Conservation (phyloP, 2,329 filamentous ascomycete species). For the Arthrobotrys conoides region DNA sequence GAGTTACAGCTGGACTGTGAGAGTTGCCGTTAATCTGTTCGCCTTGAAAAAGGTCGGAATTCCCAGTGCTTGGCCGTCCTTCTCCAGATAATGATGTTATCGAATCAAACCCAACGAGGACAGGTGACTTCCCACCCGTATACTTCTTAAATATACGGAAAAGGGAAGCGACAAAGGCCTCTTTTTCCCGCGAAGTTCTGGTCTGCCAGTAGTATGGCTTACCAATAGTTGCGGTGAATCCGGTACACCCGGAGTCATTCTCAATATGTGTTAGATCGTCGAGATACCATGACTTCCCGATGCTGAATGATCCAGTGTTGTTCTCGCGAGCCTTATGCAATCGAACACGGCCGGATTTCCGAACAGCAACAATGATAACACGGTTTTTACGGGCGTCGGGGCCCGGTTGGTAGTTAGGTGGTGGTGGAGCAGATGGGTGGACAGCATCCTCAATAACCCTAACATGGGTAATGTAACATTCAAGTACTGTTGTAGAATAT, state of each 20-base stretch:
- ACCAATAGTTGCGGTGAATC: conserved; percentile 88
- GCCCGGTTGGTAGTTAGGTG: conserved; percentile 78
- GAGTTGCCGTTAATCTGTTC: conserved; percentile 44
- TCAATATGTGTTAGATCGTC: conserved; percentile 89
- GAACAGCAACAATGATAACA: conserved; percentile 92
- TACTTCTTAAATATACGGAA: conserved; percentile 98
- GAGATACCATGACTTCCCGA: conserved; percentile 97
- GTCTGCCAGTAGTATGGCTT: conserved; percentile 99
- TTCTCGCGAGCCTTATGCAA: conserved; percentile 99
- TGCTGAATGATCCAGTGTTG: conserved; percentile 91
- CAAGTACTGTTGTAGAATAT: conserved; percentile 73
- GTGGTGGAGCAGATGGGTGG: conserved; percentile 86
- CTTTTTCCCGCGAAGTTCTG: conserved; percentile 93
- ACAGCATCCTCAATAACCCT: conserved; percentile 87
- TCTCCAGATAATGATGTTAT: conserved; percentile 46
- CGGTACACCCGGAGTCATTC: conserved; percentile 82
- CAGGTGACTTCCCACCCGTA: conserved; percentile 85
- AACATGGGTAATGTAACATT: conserved; percentile 99
- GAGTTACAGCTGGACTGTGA: conserved; percentile 32
- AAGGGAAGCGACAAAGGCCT: conserved; percentile 96
- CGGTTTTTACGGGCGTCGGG: conserved; percentile 85
- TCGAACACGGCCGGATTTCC: conserved; percentile 90
- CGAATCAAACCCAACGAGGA: conserved; percentile 83
- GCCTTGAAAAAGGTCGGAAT: conserved; percentile 43
- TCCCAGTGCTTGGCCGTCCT: conserved; percentile 53